These are phyloP conservation scores for Massariosphaeria phaeospora DNA, from an alignment of 495 filamentous ascomycete species.

Conservation along the genomic window DNA sequence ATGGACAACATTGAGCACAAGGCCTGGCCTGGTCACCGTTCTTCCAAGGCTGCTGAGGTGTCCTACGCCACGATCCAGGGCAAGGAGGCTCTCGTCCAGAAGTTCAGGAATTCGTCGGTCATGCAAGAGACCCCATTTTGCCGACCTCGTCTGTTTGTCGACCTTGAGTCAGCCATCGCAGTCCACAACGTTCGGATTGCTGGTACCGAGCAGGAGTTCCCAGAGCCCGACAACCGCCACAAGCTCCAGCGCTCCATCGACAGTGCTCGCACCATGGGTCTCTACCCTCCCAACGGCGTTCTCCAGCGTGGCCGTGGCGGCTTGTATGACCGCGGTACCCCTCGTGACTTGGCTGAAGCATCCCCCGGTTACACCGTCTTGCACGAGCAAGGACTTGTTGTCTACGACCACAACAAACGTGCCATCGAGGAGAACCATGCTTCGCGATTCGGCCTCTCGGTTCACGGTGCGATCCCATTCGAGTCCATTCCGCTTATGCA, in stretches of 20 bases:
- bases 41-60: conserved; percentile 77
- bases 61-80: conserved; percentile 96
- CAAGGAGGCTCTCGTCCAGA: conserved; percentile 79
- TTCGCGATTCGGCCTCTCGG: not conserved
- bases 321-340: conserved; percentile 23
- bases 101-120: conserved; percentile 93
- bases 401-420: not conserved
- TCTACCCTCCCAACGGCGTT: conserved; percentile 18
- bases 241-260: conserved; percentile 31
- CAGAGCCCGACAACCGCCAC: conserved; percentile 17
- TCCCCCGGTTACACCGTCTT: not conserved
- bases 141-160: conserved; percentile 50
- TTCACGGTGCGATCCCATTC: not conserved
- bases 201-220: conserved; percentile 20
- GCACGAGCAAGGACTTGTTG: no score
- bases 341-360: conserved; percentile 19
- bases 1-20: conserved; percentile 30
- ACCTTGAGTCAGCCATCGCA: not conserved
- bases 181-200: not conserved
- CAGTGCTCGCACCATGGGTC: conserved; percentile 18
- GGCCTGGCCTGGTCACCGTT: conserved; percentile 54
- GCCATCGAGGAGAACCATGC: not conserved
- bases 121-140: conserved; percentile 79
- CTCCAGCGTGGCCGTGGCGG: conserved; percentile 10
- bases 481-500: not conserved